Base-by-base conservation (phyloP, 2,329 filamentous ascomycete species). In the Chrysoporthe austroafricana region DNA sequence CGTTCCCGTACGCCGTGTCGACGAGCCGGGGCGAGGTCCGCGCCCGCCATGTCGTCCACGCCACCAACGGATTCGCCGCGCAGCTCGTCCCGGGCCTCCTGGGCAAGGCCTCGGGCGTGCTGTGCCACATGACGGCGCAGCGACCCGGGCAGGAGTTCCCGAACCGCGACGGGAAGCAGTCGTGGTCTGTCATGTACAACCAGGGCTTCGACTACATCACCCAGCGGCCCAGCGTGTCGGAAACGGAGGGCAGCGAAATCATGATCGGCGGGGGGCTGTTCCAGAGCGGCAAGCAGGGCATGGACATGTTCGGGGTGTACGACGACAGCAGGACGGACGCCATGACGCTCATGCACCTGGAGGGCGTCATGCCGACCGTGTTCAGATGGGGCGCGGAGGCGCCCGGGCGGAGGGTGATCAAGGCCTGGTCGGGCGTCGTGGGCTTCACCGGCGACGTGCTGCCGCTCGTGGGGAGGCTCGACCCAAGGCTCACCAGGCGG, bases 241-340 rank as follows among this genome's bases (percentile, higher is more conserved):
- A 77, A n/a, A 74, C 75, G 2, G 54, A 70, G 2, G 72, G 75
- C 0, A 79, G 82, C 1, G 82, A 86, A 66, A 74, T 88, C 68
- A 84, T 88, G 82, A 73, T 86, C 2, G 85, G 86, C 1, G 86
- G 86, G 0, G 86, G 84, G 0, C 82, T 86, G 65, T 77, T 78
- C 5, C 79, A 81, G 32, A 79, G 81, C 18, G 73, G 74, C 5
- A 75, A 77, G 5, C 73, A 81, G 9, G 85, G 84, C 0, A 50
- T 83, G 3, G 80, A 81, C 43, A 79, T 82, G 63, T 56, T 88
- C 0, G 86, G 84, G 0, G 70, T 82, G 1, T 80, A 80, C 52
- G 81, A 84, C 16, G 86, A 88, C 71, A 75, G 76, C 7, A 71
- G 73, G 8, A 70, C 80, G 11, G 81, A 84, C 21, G 71, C 79